These are phyloP conservation scores for Punctularia strigosozonata DNA, from an alignment of 768 basidiomycete species.

Conservation along the genomic window DNA sequence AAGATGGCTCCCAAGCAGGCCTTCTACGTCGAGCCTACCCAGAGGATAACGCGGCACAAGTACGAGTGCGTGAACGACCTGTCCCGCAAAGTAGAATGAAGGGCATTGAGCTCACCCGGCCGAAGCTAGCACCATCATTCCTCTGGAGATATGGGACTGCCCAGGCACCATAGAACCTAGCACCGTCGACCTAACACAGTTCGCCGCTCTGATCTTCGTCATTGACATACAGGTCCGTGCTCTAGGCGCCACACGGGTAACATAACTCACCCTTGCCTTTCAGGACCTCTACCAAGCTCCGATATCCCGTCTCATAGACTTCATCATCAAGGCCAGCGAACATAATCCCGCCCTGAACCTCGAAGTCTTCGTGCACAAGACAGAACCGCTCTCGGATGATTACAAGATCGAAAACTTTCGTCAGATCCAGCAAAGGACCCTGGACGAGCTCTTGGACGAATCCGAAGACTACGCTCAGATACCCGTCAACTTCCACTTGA, in stretches of 20 bases:
- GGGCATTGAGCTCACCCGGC: constrained; percentile 2
- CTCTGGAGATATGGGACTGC: constrained; percentile 92
- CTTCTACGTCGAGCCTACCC: constrained; percentile 83
- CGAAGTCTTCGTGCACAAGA: constrained; percentile 93
- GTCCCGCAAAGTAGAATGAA: not conserved
- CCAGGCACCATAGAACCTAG: constrained; percentile 79
- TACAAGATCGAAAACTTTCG: constrained; percentile 89
- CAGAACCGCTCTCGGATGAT: constrained; percentile 83
- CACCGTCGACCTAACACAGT: constrained; percentile 63
- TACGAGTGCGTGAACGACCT: constrained; percentile 56
- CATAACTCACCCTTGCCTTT: constrained; percentile 2
- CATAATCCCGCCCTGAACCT: constrained; percentile 69
- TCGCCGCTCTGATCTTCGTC: constrained; percentile 83
- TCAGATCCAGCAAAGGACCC: constrained; percentile 79
- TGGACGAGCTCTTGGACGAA: constrained; percentile 71
- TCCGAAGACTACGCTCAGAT: constrained; percentile 68
- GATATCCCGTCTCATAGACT: constrained; percentile 70
- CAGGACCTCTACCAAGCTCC: constrained; percentile 81
- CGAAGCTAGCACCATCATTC: constrained; percentile 65
- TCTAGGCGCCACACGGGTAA: not conserved
- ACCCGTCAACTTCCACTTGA: constrained; percentile 79
- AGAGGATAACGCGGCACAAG: constrained; percentile 56
- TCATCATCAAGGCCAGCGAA: constrained; percentile 66
- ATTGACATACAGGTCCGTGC: constrained; percentile 81
- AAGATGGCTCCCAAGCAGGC: constrained; percentile 72